A percentile compares a stretch with the other conserved stretches of the same genome.
These are phyloP conservation scores for Stereum hirsutum DNA, from an alignment of 1,284 basidiomycete genomes.

Conservation along the genomic window DNA sequence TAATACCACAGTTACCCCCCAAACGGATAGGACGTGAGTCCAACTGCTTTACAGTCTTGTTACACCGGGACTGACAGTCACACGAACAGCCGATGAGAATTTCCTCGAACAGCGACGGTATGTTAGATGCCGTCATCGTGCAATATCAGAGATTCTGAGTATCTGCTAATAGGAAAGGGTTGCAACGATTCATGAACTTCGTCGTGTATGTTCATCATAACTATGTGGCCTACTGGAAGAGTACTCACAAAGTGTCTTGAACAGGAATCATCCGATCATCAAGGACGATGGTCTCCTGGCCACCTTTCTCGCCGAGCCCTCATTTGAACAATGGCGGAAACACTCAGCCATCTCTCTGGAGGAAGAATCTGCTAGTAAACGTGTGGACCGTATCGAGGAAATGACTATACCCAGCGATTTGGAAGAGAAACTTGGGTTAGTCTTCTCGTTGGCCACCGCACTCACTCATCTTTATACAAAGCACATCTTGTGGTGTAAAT, in stretches of 20 bases:
- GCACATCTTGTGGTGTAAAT: too few species aligned
- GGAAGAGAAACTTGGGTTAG: slow-evolving; percentile 79
- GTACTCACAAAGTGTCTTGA: too few species aligned
- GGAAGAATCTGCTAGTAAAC: slow-evolving; percentile 79
- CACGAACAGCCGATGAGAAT: slow-evolving; percentile 70
- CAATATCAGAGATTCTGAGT: too few species aligned
- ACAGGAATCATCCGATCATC: slow-evolving; percentile 83
- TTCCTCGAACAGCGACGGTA: slow-evolving; percentile 86
- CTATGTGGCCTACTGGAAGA: too few species aligned
- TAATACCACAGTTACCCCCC: slow-evolving; percentile 84
- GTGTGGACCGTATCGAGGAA: slow-evolving; percentile 77
- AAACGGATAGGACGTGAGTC: slow-evolving; percentile 84
- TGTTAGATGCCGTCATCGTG: too few species aligned
- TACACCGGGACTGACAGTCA: too few species aligned
- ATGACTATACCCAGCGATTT: slow-evolving; percentile 89
- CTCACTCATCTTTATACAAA: background rate
- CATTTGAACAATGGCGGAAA: slow-evolving; percentile 84
- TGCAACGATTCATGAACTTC: slow-evolving; percentile 76
- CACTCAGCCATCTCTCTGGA: slow-evolving; percentile 64
- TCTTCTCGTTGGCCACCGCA: slow-evolving; percentile 8
- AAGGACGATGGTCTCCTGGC: slow-evolving; percentile 78
- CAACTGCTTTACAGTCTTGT: too few species aligned
- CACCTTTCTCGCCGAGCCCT: slow-evolving; percentile 73
- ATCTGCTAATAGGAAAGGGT: slow-evolving; percentile 67
- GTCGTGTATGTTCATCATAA: slow-evolving; percentile 68